phyloP scores from a whole-genome alignment of 1,284 basidiomycete species.

The Boletellus sp. region DNA sequence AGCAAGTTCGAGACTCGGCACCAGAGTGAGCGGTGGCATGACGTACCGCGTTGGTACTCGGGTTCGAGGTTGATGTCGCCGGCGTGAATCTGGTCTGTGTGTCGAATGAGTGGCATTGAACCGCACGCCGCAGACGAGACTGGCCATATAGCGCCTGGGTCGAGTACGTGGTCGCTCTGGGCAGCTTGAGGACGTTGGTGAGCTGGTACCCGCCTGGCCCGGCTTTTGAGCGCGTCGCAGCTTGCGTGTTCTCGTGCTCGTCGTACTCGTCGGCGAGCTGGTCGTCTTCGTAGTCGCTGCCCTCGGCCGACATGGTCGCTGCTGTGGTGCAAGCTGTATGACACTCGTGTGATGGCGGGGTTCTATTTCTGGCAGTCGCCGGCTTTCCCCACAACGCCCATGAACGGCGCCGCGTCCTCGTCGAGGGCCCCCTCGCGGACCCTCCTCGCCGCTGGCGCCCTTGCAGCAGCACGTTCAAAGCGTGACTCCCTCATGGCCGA shows the following conservation, averaged over 20 bases:
- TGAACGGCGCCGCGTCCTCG: constrained; percentile 13
- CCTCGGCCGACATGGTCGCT: constrained; percentile 4
- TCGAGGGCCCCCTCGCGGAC: constrained; percentile 18
- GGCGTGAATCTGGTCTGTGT: constrained; percentile 55
- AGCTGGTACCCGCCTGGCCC: constrained; percentile 43
- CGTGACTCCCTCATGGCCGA: constrained; percentile 64
- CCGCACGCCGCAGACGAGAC: not conserved
- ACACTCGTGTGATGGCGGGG: too few relatives aligned
- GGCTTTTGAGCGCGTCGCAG: constrained; percentile 17
- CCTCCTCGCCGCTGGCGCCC: not conserved
- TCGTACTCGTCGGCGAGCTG: constrained; percentile 18
- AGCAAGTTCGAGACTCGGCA: not conserved
- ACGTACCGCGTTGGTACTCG: constrained; percentile 68
- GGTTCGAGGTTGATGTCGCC: constrained; percentile 64
- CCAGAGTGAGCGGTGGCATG: not conserved
- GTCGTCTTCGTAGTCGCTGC: constrained; percentile 19
- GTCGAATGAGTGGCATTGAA: not conserved
- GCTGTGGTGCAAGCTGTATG: too few relatives aligned
- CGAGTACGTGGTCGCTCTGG: constrained; percentile 65
- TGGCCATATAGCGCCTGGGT: constrained; percentile 62
- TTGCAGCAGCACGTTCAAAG: constrained; percentile 35
- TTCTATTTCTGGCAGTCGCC: not conserved
- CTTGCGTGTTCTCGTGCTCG: constrained; percentile 12
- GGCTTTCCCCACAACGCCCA: constrained; percentile 9
- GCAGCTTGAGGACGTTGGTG: constrained; percentile 52